Percentiles rank a stretch among this genome's conserved stretches.
These are phyloP conservation scores for Berkeleyomyces basicola DNA, from an alignment of 2,329 filamentous ascomycete genomes.

Conservation along the genomic window DNA sequence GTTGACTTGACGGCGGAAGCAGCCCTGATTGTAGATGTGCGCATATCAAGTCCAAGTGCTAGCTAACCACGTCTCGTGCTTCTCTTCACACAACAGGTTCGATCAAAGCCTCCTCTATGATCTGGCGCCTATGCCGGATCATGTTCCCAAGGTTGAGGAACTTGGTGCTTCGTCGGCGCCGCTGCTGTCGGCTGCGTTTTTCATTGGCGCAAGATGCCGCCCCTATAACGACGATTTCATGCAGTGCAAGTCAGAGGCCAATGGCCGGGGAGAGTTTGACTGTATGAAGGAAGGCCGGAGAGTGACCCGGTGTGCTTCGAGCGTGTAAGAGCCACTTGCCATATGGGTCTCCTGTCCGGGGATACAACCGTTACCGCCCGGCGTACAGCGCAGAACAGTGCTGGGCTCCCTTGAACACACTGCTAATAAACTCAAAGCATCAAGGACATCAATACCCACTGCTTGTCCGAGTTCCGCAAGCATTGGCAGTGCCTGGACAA, in stretches of 20 bases:
- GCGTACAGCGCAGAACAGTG: neutral
- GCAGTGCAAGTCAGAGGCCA: slow-evolving; percentile 95
- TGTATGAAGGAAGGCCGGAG: slow-evolving; percentile 93
- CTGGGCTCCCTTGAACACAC: neutral
- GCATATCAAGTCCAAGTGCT: neutral
- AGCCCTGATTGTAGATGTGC: neutral
- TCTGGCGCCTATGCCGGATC: slow-evolving; percentile 82
- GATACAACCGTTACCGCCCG: neutral
- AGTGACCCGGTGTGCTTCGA: slow-evolving; percentile 89
- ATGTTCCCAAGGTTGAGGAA: slow-evolving; percentile 85
- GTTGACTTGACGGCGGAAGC: neutral
- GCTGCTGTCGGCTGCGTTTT: slow-evolving; percentile 80
- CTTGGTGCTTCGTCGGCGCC: slow-evolving; percentile 86
- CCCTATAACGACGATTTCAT: slow-evolving; percentile 98
- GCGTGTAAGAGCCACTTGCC: slow-evolving; percentile 55
- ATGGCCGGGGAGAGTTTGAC: slow-evolving; percentile 78
- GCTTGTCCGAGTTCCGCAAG: slow-evolving; percentile 73
- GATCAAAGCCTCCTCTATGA: slow-evolving; percentile 87
- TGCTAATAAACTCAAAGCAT: slow-evolving; percentile 36
- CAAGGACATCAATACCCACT: slow-evolving; percentile 91
- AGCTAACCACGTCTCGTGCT: slow-evolving; percentile 17
- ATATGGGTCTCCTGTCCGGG: neutral
- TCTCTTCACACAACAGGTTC: slow-evolving; percentile 45
- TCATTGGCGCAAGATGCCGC: slow-evolving; percentile 90
- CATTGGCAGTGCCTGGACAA: slow-evolving; percentile 95